These are phyloP conservation scores for Zymoseptoria pseudotritici DNA, from an alignment of 2,329 filamentous ascomycete species.

Conservation along the genomic window DNA sequence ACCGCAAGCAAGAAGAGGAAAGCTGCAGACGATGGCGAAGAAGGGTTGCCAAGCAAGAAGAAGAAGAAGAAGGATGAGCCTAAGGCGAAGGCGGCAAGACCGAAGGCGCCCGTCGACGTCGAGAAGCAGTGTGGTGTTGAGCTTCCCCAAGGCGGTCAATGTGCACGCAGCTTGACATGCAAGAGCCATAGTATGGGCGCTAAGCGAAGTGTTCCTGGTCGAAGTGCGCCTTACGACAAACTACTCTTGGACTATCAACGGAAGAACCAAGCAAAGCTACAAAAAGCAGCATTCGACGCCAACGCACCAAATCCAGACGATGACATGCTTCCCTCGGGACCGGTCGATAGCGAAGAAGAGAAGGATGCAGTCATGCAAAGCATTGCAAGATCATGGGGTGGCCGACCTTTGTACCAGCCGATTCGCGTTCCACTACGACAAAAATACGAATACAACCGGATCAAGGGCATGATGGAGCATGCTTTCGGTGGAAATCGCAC, in stretches of 20 bases:
- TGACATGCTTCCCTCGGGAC: conserved; percentile 63
- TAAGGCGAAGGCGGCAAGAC: conserved; percentile 63
- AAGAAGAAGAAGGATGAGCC: conserved; percentile 55
- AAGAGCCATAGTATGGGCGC: conserved; percentile 92
- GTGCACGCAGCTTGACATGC: conserved; percentile 79
- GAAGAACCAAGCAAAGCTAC: conserved; percentile 97
- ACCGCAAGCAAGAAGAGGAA: conserved; percentile 38
- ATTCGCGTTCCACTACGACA: conserved; percentile 42
- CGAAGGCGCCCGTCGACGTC: conserved; percentile 85
- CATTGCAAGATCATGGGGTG: conserved; percentile 59
- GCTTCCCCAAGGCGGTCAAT: conserved; percentile 75
- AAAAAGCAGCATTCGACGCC: conserved; percentile 91
- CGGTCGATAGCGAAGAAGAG: conserved; percentile 92
- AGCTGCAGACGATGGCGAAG: conserved; percentile 48
- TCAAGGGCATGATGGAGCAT: conserved; percentile 56
- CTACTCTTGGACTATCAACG: conserved; percentile 63
- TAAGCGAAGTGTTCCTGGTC: conserved; percentile 75
- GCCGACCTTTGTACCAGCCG: conserved; percentile 67
- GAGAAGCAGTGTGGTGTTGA: conserved; percentile 87
- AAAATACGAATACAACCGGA: conserved; percentile 56
- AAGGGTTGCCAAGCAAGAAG: conserved; percentile 74
- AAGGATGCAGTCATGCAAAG: conserved; percentile 81
- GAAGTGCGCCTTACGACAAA: conserved; percentile 86
- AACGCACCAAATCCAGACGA: conserved; percentile 77
- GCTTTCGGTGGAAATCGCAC: conserved; percentile 42